Evolutionary conservation across 2,329 filamentous ascomycete species (phyloP).

Genomic region (Fragosphaeria purpurea): DNA sequence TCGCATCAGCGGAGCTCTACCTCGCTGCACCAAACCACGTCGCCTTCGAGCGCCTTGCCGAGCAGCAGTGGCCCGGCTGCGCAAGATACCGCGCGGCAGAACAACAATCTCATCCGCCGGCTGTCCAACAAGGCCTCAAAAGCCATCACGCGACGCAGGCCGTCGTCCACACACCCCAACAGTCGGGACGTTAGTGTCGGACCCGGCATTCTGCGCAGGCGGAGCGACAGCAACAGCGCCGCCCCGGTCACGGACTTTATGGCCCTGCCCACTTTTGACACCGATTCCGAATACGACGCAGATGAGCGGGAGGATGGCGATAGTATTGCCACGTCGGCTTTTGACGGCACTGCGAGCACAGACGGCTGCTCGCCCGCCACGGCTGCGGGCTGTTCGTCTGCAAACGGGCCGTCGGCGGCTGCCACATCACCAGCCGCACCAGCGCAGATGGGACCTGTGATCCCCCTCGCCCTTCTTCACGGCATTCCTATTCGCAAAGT

Average conservation of each 20-base stretch:
- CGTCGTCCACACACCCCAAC: constrained; percentile 65
- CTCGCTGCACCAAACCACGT: constrained; percentile 47
- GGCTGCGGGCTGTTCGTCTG: constrained; percentile 32
- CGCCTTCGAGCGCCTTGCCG: constrained; percentile 20
- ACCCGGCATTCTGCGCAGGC: constrained; percentile 70
- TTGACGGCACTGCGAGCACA: constrained; percentile 31
- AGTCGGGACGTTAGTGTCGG: constrained; percentile 83
- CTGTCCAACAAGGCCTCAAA: constrained; percentile 73
- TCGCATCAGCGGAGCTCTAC: constrained; percentile 48
- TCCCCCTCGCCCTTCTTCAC: constrained; percentile 65
- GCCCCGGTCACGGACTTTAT: constrained; percentile 33
- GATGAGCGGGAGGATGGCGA: constrained; percentile 35
- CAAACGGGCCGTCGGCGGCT: constrained; percentile 23
- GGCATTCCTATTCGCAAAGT: constrained; percentile 75
- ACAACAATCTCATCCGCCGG: constrained; percentile 59
- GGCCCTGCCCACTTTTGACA: constrained; percentile 23
- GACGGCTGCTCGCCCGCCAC: constrained; percentile 37
- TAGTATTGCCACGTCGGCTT: constrained; percentile 17
- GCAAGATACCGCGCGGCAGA: constrained; percentile 35
- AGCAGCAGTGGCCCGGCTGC: constrained; percentile 40
- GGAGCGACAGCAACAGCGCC: constrained; percentile 81
- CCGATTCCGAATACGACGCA: constrained; percentile 50
- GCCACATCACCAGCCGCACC: background rate
- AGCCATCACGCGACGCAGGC: constrained; percentile 57
- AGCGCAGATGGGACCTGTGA: constrained; percentile 53